Base-by-base conservation (phyloP, 768 basidiomycete genomes). In the Fomitopsis serialis region DNA sequence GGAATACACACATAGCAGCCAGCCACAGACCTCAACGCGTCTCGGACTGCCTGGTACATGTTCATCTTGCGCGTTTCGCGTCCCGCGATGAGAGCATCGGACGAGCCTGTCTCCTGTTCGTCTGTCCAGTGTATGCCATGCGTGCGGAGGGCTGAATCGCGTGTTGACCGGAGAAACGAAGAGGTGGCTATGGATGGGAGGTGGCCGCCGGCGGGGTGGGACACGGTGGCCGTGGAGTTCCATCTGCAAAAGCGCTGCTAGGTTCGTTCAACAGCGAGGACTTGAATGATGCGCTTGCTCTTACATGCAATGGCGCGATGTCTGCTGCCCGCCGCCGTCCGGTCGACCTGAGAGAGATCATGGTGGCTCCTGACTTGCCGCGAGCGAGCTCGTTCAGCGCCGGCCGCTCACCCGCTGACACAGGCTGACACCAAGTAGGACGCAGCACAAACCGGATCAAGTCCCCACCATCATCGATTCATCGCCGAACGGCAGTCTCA, bases 1-100 rank as follows among this genome's bases (percentile, higher is more conserved):
- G 48, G 44, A 42, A 45, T 54, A n/a, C 36, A 36, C 40, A 19
- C 19, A 50, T 50, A 5, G 21, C 35, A 37, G 45, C 10, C 43
- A 45, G 32, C 34, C n/a, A 59, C 71, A 47, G 61, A 87, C 89
- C 86, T 87, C 74, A 97, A 80, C 2, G 92, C 92, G 66, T 96
- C 92, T 45, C 95, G 78, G 13, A 98, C 80, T 1, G 95, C 90
- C 66, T 97, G 94, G 68, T 93, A 97, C 59, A 87, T 74, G 66
- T 98, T 98, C 92, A 96, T 96, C 73, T 94, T 93, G 59, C 92
- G 81, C 21, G 92, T 95, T 69, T 92, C 89, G 48, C 89, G 79
- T 15, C 89, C 90, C 19, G 82, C 89, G 13, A 86, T 71, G 36
- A 81, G 75, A 34, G 71, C 70, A 42, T 68, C 70, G 45, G 75